These are phyloP conservation scores for Ophiocordyceps camponoti-rufipedis DNA, from an alignment of 2,329 filamentous ascomycete genomes.

Conservation along the genomic window DNA sequence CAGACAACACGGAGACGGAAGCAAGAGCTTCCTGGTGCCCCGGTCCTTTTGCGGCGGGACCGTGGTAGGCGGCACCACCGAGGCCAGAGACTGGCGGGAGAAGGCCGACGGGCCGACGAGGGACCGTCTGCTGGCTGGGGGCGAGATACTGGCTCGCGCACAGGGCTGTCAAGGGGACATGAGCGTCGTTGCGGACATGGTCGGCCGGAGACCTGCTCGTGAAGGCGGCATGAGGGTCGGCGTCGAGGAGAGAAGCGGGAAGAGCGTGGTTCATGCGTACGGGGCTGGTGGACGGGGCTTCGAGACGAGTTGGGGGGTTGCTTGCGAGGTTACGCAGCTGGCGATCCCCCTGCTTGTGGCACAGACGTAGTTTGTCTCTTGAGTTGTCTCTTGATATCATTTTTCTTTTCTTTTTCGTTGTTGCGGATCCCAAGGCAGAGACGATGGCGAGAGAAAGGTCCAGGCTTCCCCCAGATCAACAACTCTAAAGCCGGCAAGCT, in stretches of 20 bases:
- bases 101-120: slow-evolving; percentile 27
- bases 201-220: slow-evolving; percentile 24
- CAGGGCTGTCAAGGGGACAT: slow-evolving; percentile 8
- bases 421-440: too few relatives aligned
- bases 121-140: slow-evolving; percentile 22
- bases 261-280: slow-evolving; percentile 31
- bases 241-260: slow-evolving; percentile 16
- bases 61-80: slow-evolving; percentile 46
- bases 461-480: too few relatives aligned
- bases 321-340: slow-evolving; percentile 22
- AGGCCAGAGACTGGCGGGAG: slow-evolving; percentile 26
- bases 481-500: too few relatives aligned
- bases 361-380: too few relatives aligned
- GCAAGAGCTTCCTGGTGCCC: slow-evolving; percentile 43
- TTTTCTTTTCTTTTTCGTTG: too few relatives aligned
- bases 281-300: slow-evolving; percentile 39
- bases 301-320: slow-evolving; percentile 40
- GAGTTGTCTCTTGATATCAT: too few relatives aligned
- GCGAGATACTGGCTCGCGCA: slow-evolving; percentile 6
- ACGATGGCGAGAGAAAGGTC: too few relatives aligned
- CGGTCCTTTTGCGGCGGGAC: slow-evolving; percentile 42
- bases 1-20: slow-evolving; percentile 41
- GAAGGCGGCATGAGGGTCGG: slow-evolving; percentile 33
- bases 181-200: slow-evolving; percentile 21
- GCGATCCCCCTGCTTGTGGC: slow-evolving; percentile 2